Conservation (phyloP, 176 grass and related monocot species). For the Musa beccarii region DNA sequence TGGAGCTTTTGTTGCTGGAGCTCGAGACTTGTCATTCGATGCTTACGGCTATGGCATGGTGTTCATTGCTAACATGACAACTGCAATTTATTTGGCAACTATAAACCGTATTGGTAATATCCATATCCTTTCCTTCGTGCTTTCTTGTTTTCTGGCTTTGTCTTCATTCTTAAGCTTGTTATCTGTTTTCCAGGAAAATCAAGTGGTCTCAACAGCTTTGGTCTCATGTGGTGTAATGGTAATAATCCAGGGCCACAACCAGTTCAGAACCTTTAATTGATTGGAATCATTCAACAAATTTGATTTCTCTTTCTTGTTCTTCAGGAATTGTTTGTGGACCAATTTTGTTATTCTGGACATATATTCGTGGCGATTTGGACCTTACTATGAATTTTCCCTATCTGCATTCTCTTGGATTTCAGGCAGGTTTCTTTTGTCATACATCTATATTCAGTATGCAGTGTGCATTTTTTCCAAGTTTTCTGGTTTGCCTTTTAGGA, state of each 20-base stretch:
- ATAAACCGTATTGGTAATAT: conserved; percentile 84
- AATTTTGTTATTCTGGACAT: conserved; percentile 79
- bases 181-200: conserved; percentile 63
- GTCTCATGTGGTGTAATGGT: conserved; percentile 99
- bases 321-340: conserved; percentile 92
- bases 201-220: conserved; percentile 93
- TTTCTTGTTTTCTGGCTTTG: conserved; percentile 13
- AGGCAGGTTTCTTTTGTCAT: conserved; percentile 31
- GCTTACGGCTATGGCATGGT: conserved; percentile 79
- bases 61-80: conserved; percentile 86
- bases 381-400: conserved; percentile 70
- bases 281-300: not conserved
- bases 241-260: not conserved
- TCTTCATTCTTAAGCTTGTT: conserved; percentile 13
- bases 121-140: conserved; percentile 14
- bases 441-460: not conserved
- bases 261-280: not conserved
- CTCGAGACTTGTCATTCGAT: conserved; percentile 91
- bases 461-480: not conserved
- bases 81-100: conserved; percentile 97
- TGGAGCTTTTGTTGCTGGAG: conserved; percentile 87
- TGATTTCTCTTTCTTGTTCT: conserved; percentile 9
- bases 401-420: conserved; percentile 75
- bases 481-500: not conserved
- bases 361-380: conserved; percentile 68